Conservation (phyloP, 2,329 filamentous ascomycete species). For the Coniochaeta ligniaria region DNA sequence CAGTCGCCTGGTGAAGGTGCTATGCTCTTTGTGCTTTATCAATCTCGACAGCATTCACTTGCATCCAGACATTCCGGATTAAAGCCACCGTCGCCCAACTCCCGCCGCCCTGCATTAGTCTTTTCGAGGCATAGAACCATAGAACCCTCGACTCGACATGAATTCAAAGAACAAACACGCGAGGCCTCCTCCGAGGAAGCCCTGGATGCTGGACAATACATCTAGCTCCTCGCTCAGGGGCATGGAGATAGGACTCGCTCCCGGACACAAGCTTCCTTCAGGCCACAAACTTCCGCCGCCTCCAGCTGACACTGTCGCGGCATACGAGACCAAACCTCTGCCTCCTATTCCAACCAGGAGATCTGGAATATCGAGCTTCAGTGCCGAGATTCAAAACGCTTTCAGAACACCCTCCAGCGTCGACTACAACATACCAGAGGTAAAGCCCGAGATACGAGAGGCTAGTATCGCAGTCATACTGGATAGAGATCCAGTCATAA, state of each 20-base stretch:
- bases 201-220: constrained; percentile 1
- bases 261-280: not conserved
- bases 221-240: not conserved
- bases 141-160: not conserved
- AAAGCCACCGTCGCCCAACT: not conserved
- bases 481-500: not conserved
- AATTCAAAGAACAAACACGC: not conserved
- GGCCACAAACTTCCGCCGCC: not conserved
- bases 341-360: not conserved
- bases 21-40: not conserved
- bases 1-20: not conserved
- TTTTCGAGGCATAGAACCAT: not conserved
- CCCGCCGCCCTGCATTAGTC: not conserved
- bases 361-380: constrained; percentile 1
- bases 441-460: not conserved
- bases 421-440: not conserved
- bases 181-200: not conserved
- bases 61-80: not conserved
- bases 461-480: not conserved
- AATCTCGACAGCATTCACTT: not conserved
- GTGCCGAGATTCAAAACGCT: not conserved
- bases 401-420: not conserved
- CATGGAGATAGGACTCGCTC: constrained; percentile 1
- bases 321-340: constrained; percentile 1
- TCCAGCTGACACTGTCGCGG: not conserved